Base-by-base conservation (phyloP, 306 rosid genomes). In the Echinosophora koreensis region DNA sequence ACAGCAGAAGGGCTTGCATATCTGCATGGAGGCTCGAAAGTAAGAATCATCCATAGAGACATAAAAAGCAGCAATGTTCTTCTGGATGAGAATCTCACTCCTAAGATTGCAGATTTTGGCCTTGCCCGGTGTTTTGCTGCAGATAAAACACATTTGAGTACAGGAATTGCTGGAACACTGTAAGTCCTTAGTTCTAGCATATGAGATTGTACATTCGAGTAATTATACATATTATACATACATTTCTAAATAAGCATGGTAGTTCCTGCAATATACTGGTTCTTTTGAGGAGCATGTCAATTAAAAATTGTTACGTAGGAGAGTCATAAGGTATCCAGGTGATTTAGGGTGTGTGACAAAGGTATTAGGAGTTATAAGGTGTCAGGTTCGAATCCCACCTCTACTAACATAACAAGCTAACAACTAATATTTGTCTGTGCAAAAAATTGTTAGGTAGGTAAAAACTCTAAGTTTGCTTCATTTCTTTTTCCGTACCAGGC, bases 131-230 rank as follows among this genome's bases (percentile, higher is more conserved):
- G 92, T 83, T 90, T 93, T 64, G 90, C 87, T 38, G 65, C 91
- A 10, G 94, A 93, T 76, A 69, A 85, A 76, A 80, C 92, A 58
- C 97, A 93, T 87, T 86, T 93, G 63, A 91, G 93, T 84, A 93
- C 98, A 2, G 97, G 96, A 38, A 86, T 93, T 75, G 98, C 98
- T 14, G 98, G 98, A 78, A 93, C 98, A 80, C 79, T 93, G 98
- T 91, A 81, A 91, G 96, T 75, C 66, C 39, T 18, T n/a, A 7
- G 30, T 28, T 76, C 28, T 50, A 64, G 57, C 69, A 27, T 68
- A 4, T 39, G 4, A 38, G 28, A 14, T 64, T 27, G 16, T 28
- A 52, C 16, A 30, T 54, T 27, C 22, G 61, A 50, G 51, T 37
- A 16, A 52, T 5, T 35, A 5, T 9, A 4, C 13, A 42, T 6